Percentiles rank a stretch among this genome's conserved stretches.
Evolutionary conservation across 2,329 filamentous ascomycete genomes (phyloP).

Genomic region (Helotiales sp.): DNA sequence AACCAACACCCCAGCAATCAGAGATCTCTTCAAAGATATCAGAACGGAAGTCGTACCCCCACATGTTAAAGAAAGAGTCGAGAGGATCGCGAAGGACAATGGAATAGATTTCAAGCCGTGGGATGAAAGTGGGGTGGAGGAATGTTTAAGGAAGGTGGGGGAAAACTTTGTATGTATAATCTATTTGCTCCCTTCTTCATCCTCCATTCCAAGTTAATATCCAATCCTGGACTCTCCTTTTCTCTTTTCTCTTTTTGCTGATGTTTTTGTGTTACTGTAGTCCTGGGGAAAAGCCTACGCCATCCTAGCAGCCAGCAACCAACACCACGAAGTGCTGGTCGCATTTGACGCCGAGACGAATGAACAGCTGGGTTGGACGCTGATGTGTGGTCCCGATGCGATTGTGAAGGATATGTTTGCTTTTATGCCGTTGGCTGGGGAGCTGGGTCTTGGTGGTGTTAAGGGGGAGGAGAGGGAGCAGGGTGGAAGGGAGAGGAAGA

Average conservation of each 20-base stretch:
- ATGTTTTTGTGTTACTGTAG: slow-evolving; percentile 27
- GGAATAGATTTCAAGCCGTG: not conserved
- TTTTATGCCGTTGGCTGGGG: slow-evolving; percentile 44
- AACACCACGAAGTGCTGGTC: slow-evolving; percentile 48
- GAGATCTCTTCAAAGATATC: not conserved
- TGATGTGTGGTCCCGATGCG: slow-evolving; percentile 47
- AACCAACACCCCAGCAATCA: not conserved
- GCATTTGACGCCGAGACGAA: slow-evolving; percentile 44
- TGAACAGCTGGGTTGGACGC: slow-evolving; percentile 50
- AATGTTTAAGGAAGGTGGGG: not conserved
- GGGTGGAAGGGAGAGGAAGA: slow-evolving; percentile 42
- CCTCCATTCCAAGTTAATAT: not conserved
- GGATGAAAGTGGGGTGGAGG: not conserved
- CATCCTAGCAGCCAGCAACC: slow-evolving; percentile 41
- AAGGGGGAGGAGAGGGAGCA: not conserved
- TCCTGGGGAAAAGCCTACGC: slow-evolving; percentile 49
- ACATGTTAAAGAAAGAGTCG: not conserved
- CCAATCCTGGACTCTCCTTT: not conserved
- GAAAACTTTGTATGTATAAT: not conserved
- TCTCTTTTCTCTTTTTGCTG: not conserved
- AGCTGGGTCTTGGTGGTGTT: not conserved
- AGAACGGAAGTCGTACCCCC: not conserved
- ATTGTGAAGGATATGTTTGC: slow-evolving; percentile 45
- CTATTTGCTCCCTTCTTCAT: not conserved
- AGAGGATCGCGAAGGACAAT: not conserved